Evolutionary conservation across 768 basidiomycete species (phyloP).

Genomic region (Lactifluus subvellereus): DNA sequence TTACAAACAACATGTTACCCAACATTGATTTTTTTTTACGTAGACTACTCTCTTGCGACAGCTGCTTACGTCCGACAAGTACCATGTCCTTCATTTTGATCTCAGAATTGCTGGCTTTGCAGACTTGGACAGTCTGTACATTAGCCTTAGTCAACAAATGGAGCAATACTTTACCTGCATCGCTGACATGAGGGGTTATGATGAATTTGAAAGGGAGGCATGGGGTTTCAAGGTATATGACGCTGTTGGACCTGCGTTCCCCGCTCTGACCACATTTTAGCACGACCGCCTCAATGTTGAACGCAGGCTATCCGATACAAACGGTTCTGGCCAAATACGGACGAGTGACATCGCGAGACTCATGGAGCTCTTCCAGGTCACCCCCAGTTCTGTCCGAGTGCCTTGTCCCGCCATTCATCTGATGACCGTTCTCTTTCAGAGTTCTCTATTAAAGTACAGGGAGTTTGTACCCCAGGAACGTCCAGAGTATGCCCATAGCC

Average conservation of each 20-base stretch:
- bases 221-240: conserved; percentile 68
- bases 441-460: conserved; percentile 30
- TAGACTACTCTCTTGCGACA: conserved; percentile 77
- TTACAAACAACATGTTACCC: not conserved
- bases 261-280: conserved; percentile 34
- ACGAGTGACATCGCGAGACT: conserved; percentile 77
- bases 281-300: conserved; percentile 74
- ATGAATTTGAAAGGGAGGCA: conserved; percentile 67
- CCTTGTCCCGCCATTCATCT: not conserved
- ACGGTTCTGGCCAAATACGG: conserved; percentile 45
- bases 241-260: not conserved
- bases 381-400: not conserved
- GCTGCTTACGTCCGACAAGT: conserved; percentile 59
- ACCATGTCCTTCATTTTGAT: conserved; percentile 81
- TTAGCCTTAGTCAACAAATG: conserved; percentile 73
- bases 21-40: not conserved
- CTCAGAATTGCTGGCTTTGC: conserved; percentile 81
- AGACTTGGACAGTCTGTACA: conserved; percentile 71
- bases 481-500: conserved; percentile 3
- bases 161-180: conserved; percentile 72
- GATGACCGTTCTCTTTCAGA: conserved; percentile 22
- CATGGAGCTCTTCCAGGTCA: conserved; percentile 79
- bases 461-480: conserved; percentile 26
- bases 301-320: conserved; percentile 47
- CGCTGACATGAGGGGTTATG: conserved; percentile 52